Evolutionary conservation across 345 rosid genomes (phyloP), one percentile per base, ranked within the genome.

Genomic region (Hibiscus trionum): DNA sequence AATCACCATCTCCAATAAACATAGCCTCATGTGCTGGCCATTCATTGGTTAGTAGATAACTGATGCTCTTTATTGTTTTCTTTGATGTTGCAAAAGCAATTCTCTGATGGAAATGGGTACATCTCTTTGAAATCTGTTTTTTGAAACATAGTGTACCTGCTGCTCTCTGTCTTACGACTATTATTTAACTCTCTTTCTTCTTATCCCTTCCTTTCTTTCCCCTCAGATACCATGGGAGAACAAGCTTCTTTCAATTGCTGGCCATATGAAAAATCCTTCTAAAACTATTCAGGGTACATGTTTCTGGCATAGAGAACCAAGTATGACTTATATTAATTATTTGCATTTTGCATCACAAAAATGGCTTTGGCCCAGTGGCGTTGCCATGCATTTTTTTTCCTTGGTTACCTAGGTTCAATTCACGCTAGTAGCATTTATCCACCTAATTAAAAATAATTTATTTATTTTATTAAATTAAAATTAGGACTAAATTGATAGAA

Each of bases 201-300:
- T 11, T 15, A 44, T 72, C 61, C 17, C 67, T 42, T 42, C 62
- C n/a, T 78, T 27, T 82, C 31, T 42, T 76, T 79, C 71, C 64
- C 74, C 76, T 59, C 76, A 96, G 99, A 86, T 93, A 83, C 77
- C 96, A 44, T 93, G 98, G 98, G 91, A 85, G 66, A 87, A 93
- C 82, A 91, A 89, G 75, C 91, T 96, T 83, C 83, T 96, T 63
- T 88, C 97, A 59, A 76, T 96, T 70, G 98, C 95, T 61, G 98
- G 99, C 69, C 98, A 91, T 76, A 88, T 94, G 7, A 96, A 91
- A 82, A 86, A 91, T 87, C 96, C 91, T 80, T 86, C 92, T 74
- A 97, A 93, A 78, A 79, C 88, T 47, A 86, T 93, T 79, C 96
- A 87, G 81, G 92, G 99, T 96, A 81, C 78, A 37, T 50, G 1